Evolutionary conservation across 2,329 filamentous ascomycete genomes (phyloP), one percentile per base, ranked within the genome.

Genomic region (Apiospora rasikravindrae): DNA sequence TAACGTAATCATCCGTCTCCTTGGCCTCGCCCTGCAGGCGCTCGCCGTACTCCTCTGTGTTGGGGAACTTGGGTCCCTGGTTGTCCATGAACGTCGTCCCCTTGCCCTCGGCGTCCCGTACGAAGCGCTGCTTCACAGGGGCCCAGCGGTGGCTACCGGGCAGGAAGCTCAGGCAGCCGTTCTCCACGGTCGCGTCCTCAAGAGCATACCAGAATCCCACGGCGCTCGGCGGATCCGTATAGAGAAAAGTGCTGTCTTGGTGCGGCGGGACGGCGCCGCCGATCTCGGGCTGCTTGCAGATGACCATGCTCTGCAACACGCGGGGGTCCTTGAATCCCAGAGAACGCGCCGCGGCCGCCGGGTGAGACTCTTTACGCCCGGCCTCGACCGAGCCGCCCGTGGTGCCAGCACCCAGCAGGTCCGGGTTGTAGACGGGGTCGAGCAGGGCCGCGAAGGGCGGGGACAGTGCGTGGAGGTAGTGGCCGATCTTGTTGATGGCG

Each of bases 121-220:
- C 94, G 79, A 98, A 93, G 47, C 96, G 86, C 80, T 91, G 89
- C 73, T 84, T 84, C 13, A 98, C 87, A 14, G 91, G 89, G 2
- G 92, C 91, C 80, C 92, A 91, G 77, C 79, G 76, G 80, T 98
- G 96, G 76, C 92, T 94, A 0, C 95, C 96, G 0, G 90, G 91
- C 76, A 94, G 88, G 83, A 98, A 98, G 74, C 92, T 94, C 78
- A 99, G 82, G 78, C 95, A 98, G 1, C 95, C 96, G 81, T 99
- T 99, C 80, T 92, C 90, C 0, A 87, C 85, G 10, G 93, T 96
- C 29, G 94, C 94, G 82, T 98, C 96, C 84, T 99, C 95, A 51
- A 99, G 88, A 16, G 96, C 96, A 82, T 98, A 97, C 96, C 96
- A 99, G 85, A 96, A 98, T 0, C 96, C 96, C 2, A 98, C 93